A percentile compares a stretch with the other conserved stretches of the same genome.
phyloP scores from a whole-genome alignment of 2,329 filamentous ascomycete species.

The Ilyonectria robusta region DNA sequence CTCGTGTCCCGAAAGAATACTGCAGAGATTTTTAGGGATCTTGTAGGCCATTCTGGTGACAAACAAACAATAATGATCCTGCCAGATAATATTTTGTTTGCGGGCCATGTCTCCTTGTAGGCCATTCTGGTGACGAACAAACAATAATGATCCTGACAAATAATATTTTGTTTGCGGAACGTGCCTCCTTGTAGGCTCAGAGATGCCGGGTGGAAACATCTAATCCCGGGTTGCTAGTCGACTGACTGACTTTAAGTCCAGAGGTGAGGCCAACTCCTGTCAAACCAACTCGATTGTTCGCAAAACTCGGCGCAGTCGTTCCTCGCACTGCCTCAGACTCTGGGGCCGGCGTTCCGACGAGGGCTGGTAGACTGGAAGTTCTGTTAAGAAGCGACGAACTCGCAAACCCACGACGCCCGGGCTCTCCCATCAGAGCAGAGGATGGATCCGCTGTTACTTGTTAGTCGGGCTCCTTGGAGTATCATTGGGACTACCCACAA shows the following conservation, averaged over 20 bases:
- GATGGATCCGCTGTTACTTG: slow-evolving; percentile 26
- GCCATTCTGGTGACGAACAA: neutral
- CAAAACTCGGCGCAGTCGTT: slow-evolving; percentile 36
- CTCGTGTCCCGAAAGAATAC: neutral
- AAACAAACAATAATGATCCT: neutral
- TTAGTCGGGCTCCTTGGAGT: slow-evolving; percentile 20
- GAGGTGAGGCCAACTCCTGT: slow-evolving; percentile 49
- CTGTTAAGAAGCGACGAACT: slow-evolving; percentile 23
- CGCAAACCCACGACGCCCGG: slow-evolving; percentile 29
- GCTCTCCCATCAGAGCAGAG: slow-evolving; percentile 19
- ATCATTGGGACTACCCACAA: slow-evolving; percentile 27
- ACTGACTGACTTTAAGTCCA: slow-evolving; percentile 50
- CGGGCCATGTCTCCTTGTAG: neutral
- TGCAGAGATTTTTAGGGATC: neutral
- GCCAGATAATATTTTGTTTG: neutral
- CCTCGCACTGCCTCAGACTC: slow-evolving; percentile 19
- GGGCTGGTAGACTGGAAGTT: slow-evolving; percentile 19
- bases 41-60: neutral
- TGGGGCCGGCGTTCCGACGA: slow-evolving; percentile 26
- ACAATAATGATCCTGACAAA: neutral
- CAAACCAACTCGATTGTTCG: slow-evolving; percentile 38
- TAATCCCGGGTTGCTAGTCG: slow-evolving; percentile 36
- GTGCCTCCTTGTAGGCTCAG: slow-evolving; percentile 16
- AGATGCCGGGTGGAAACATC: slow-evolving; percentile 30
- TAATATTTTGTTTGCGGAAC: neutral